Base-by-base conservation (phyloP, 1,284 basidiomycete species). In the Cutaneotrichosporon arboriforme region DNA sequence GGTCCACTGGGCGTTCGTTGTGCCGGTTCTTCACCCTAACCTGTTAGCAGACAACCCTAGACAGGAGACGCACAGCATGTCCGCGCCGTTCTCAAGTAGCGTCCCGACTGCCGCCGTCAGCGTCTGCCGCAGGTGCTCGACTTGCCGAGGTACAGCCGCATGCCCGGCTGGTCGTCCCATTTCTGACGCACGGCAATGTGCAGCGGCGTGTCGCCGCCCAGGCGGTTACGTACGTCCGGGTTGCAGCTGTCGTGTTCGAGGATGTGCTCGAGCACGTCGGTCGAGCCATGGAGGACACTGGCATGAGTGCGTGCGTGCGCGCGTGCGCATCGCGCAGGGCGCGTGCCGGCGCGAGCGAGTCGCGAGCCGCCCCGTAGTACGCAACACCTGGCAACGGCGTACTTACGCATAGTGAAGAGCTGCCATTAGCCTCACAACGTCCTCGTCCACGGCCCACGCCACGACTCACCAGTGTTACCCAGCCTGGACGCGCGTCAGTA, bases 381-480 rank as follows among this genome's bases (percentile, higher is more conserved):
- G 23, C 21, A 23, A 18, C 13, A 4, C 17, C n/a, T 8, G 13
- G 8, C 13, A n/a, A n/a, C n/a, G n/a, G n/a, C 7, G 18, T n/a
- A 74, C 86, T 75, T 67, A 90, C 87, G 87, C 87, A 71, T 85
- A 84, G 68, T 90, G 88, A 4, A 90, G 77, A 23, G 87, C 88
- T 88, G 64, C 9, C n/a, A 31, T 10, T 31, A 31, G 10, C 43
- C 37, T 20, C 18, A 14, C 18, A 18, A 13, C 4, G 22, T 48
- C 20, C 47, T n/a, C n/a, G n/a, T n/a, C n/a, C n/a, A n/a, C n/a
- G n/a, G n/a, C n/a, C 22, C 17, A 26, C 21, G 48, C 4, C 17
- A 44, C 26, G 37, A 60, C 72, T 57, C 68, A 82, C 83, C 82
- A 61, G 86, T 88, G 69, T 88, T 87, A 51, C 86, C 86, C 61